Percentiles rank a stretch among this genome's conserved stretches.
These are phyloP conservation scores for Syzygium aqueum DNA, from an alignment of 345 rosid species.

Conservation along the genomic window DNA sequence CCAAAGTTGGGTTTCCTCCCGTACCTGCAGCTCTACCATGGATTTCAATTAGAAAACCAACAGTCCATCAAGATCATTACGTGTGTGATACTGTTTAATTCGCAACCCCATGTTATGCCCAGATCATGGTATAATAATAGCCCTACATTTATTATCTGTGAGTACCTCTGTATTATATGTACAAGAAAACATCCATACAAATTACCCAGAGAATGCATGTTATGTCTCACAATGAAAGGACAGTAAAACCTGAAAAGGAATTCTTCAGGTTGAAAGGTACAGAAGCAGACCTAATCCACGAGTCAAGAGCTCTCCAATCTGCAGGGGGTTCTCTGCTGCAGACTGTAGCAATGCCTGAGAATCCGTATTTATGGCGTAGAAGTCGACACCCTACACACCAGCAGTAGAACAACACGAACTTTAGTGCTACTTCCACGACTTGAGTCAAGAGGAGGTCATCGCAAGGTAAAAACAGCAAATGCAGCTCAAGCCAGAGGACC, in stretches of 20 bases:
- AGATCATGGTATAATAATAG: neutral
- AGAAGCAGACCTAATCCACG: conserved; percentile 78
- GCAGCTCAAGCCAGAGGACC: neutral
- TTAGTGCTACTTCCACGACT: neutral
- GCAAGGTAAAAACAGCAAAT: conserved; percentile 1
- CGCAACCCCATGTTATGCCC: neutral
- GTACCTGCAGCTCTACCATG: conserved; percentile 49
- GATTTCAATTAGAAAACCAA: neutral
- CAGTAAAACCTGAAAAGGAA: neutral
- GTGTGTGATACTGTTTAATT: neutral
- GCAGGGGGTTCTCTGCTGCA: conserved; percentile 76
- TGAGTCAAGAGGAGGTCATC: neutral
- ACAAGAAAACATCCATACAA: neutral
- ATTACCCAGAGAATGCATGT: neutral
- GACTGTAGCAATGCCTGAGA: conserved; percentile 86
- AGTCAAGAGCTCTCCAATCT: conserved; percentile 92
- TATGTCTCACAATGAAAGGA: neutral
- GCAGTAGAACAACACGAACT: conserved; percentile 3
- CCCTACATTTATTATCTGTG: neutral
- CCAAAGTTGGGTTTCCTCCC: conserved; percentile 92
- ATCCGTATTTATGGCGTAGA: conserved; percentile 92
- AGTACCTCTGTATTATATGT: neutral
- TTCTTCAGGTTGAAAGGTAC: neutral
- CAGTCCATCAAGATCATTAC: neutral
- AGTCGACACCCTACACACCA: conserved; percentile 65